These are phyloP conservation scores for Furcasterigmium furcatum DNA, from an alignment of 2,329 filamentous ascomycete genomes.

Conservation along the genomic window DNA sequence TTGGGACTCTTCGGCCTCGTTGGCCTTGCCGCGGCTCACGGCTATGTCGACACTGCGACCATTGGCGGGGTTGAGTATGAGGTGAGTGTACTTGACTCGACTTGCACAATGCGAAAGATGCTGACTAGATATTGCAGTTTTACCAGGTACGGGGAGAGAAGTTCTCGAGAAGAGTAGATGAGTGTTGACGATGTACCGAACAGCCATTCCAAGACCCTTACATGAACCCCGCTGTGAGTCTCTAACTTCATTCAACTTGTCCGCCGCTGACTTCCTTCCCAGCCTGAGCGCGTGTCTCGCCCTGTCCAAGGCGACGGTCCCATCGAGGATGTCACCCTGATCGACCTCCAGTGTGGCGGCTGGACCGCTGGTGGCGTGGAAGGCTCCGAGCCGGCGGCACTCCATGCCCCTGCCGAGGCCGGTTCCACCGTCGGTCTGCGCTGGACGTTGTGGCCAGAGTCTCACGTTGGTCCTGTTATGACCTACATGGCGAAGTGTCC, in stretches of 20 bases:
- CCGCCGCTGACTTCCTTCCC: not conserved
- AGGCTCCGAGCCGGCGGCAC: constrained; percentile 47
- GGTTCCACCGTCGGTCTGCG: constrained; percentile 49
- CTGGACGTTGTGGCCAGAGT: constrained; percentile 52
- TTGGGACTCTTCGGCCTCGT: constrained; percentile 18
- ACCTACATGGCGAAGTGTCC: constrained; percentile 61
- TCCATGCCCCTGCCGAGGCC: constrained; percentile 50
- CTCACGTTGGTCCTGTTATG: constrained; percentile 50
- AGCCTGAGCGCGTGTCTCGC: constrained; percentile 41
- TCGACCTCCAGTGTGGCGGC: constrained; percentile 55
- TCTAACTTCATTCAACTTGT: not conserved
- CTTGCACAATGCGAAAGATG: not conserved
- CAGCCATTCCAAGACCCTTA: constrained; percentile 18
- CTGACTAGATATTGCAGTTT: constrained; percentile 17
- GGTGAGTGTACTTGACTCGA: constrained; percentile 13
- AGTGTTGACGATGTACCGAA: not conserved
- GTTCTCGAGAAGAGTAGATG: no score
- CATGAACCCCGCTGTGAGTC: constrained; percentile 6
- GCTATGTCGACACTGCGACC: constrained; percentile 41
- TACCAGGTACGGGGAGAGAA: constrained; percentile 24
- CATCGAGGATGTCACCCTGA: constrained; percentile 46
- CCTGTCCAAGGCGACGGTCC: constrained; percentile 56
- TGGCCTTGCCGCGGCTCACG: constrained; percentile 42
- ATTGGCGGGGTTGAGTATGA: constrained; percentile 36
- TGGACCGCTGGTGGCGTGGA: constrained; percentile 42